Evolutionary conservation across 164 flowering plant species (phyloP).

Genomic region (Platanus orientalis): DNA sequence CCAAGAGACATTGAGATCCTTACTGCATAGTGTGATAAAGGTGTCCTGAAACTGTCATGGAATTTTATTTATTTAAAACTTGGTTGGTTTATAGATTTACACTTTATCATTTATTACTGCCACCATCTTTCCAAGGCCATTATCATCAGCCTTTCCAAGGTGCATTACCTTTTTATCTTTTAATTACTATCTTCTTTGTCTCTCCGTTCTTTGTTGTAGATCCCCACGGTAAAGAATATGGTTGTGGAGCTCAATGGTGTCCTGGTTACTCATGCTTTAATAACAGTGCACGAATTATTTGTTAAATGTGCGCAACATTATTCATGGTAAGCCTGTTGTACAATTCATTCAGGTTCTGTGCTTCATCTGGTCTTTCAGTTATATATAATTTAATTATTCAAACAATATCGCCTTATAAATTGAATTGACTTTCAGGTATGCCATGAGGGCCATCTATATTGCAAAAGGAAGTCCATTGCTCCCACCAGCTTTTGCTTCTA

Average conservation of each 20-base stretch:
- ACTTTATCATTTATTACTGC: slow-evolving; percentile 2
- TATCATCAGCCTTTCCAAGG: not conserved
- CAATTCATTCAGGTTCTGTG: not conserved
- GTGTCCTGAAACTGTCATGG: slow-evolving; percentile 23
- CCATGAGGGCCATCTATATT: slow-evolving; percentile 89
- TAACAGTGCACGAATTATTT: slow-evolving; percentile 68
- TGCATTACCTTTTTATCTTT: not conserved
- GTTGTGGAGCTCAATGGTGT: slow-evolving; percentile 91
- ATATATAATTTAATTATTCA: slow-evolving; percentile 2
- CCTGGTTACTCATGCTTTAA: slow-evolving; percentile 83
- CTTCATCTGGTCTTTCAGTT: not conserved
- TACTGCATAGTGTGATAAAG: slow-evolving; percentile 93
- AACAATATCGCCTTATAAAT: not conserved
- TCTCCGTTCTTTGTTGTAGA: slow-evolving; percentile 31
- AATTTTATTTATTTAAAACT: not conserved
- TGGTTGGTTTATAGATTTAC: slow-evolving; percentile 2
- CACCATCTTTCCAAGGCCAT: not conserved
- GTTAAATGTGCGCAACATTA: slow-evolving; percentile 88
- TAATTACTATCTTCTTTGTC: not conserved
- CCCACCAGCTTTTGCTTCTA: slow-evolving; percentile 91
- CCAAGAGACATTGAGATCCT: slow-evolving; percentile 79
- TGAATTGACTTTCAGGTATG: slow-evolving; percentile 55
- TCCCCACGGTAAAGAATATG: slow-evolving; percentile 69
- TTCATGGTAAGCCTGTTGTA: slow-evolving; percentile 58
- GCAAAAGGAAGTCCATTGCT: slow-evolving; percentile 93